Percentiles rank a stretch among this genome's conserved stretches.
These are phyloP conservation scores for Aspergillus sp. DNA, from an alignment of 2,329 filamentous ascomycete genomes.

Conservation along the genomic window DNA sequence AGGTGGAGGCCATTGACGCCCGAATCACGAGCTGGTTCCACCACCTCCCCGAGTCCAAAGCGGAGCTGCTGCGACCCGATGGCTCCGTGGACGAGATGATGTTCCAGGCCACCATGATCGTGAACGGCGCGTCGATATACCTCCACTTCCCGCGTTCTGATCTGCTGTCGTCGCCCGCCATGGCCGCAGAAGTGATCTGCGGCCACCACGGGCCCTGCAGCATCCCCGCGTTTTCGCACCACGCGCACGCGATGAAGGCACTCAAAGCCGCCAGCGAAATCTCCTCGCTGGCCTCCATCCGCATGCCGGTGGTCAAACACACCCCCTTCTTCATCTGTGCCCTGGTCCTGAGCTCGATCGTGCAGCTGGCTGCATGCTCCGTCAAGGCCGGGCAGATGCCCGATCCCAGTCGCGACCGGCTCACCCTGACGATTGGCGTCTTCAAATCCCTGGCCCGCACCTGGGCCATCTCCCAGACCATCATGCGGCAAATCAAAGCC, in stretches of 20 bases:
- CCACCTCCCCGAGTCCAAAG: slow-evolving; percentile 72
- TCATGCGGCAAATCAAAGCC: slow-evolving; percentile 70
- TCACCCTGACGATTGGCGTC: slow-evolving; percentile 75
- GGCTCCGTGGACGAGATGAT: slow-evolving; percentile 83
- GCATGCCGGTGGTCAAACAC: slow-evolving; percentile 63
- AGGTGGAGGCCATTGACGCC: slow-evolving; percentile 60
- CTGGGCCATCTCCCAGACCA: slow-evolving; percentile 70
- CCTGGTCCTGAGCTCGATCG: slow-evolving; percentile 73
- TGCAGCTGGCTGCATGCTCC: slow-evolving; percentile 78
- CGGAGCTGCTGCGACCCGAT: slow-evolving; percentile 65
- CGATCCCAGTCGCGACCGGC: slow-evolving; percentile 62
- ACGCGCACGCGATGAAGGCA: slow-evolving; percentile 72
- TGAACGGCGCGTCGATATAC: slow-evolving; percentile 62
- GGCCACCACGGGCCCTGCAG: slow-evolving; percentile 39
- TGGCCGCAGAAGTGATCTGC: slow-evolving; percentile 49
- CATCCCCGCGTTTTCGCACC: slow-evolving; percentile 40
- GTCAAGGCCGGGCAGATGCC: slow-evolving; percentile 57
- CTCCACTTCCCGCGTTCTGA: slow-evolving; percentile 78
- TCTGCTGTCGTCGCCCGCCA: slow-evolving; percentile 56
- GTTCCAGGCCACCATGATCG: slow-evolving; percentile 86
- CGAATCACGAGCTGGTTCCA: slow-evolving; percentile 72
- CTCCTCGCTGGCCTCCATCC: slow-evolving; percentile 66
- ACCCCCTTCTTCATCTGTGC: slow-evolving; percentile 83
- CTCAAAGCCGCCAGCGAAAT: slow-evolving; percentile 77
- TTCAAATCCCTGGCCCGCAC: slow-evolving; percentile 67